Evolutionary conservation across 768 basidiomycete genomes (phyloP).

Genomic region (Basidioascus undulatus): DNA sequence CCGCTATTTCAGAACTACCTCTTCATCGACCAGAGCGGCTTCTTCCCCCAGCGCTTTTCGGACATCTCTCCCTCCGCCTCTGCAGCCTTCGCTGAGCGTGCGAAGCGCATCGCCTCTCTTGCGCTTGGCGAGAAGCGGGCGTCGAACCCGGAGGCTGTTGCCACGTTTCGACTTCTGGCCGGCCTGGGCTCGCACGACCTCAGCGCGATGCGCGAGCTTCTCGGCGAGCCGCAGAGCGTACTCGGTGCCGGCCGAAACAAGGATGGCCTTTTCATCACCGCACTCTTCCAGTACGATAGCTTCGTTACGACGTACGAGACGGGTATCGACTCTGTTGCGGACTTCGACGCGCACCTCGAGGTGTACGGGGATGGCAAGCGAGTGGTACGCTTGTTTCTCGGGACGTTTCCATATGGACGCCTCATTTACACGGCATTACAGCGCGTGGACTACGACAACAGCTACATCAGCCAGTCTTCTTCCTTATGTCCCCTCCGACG

Average conservation of each 20-base stretch:
- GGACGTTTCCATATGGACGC: no score
- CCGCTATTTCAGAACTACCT: constrained; percentile 8
- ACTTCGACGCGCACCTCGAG: constrained; percentile 18
- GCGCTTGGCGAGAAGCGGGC: no score
- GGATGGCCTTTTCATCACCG: constrained; percentile 3
- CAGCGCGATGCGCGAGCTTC: constrained; percentile 15
- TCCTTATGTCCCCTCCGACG: no score
- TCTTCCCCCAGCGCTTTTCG: constrained; percentile 4
- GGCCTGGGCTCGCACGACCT: constrained; percentile 16
- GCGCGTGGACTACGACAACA: no score
- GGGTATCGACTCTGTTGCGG: constrained; percentile 10
- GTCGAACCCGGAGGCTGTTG: no score
- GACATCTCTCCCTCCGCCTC: constrained; percentile 5
- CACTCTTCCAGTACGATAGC: constrained; percentile 9
- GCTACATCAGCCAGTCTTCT: no score
- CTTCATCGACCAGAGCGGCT: constrained; percentile 10
- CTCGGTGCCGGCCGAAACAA: constrained; percentile 1
- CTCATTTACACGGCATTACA: no score
- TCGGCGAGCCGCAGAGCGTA: constrained; percentile 13
- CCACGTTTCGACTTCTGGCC: no score
- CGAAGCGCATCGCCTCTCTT: no score
- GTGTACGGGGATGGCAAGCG: constrained; percentile 13
- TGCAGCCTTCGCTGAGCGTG: no score
- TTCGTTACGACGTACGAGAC: constrained; percentile 16
- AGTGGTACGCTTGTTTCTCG: no score